phyloP scores from a whole-genome alignment of 2,329 filamentous ascomycete genomes.

The Aquanectria penicillioides region DNA sequence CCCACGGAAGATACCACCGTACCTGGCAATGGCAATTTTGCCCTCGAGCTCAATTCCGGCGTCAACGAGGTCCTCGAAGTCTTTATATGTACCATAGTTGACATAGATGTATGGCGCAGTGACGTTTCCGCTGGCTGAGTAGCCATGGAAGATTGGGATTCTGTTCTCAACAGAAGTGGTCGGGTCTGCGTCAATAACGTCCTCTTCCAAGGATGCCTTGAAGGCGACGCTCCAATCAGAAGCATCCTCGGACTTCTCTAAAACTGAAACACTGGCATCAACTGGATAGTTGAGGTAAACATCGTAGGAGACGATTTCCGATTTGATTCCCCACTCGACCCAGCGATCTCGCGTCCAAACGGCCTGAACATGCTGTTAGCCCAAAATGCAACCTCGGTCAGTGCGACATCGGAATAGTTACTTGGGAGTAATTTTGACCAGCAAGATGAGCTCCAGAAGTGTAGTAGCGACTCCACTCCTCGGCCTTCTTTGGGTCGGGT shows the following conservation, averaged over 20 bases:
- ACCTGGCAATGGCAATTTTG: slow-evolving; percentile 88
- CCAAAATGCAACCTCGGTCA: neutral
- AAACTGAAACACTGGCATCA: slow-evolving; percentile 74
- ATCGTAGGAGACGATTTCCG: slow-evolving; percentile 75
- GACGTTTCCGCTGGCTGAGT: slow-evolving; percentile 91
- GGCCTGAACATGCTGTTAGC: slow-evolving; percentile 55
- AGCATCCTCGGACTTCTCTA: slow-evolving; percentile 56
- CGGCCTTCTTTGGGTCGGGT: slow-evolving; percentile 64
- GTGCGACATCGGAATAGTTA: slow-evolving; percentile 30
- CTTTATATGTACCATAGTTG: slow-evolving; percentile 88
- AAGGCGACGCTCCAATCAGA: slow-evolving; percentile 72
- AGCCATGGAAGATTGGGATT: slow-evolving; percentile 93
- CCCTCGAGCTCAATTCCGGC: slow-evolving; percentile 81
- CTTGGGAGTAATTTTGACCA: slow-evolving; percentile 80
- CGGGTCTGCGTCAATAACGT: slow-evolving; percentile 83
- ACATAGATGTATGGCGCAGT: slow-evolving; percentile 88
- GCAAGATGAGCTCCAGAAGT: slow-evolving; percentile 80
- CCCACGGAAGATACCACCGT: slow-evolving; percentile 87
- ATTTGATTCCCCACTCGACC: slow-evolving; percentile 75
- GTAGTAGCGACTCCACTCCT: slow-evolving; percentile 83
- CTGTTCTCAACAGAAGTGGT: slow-evolving; percentile 78
- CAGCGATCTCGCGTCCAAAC: slow-evolving; percentile 80
- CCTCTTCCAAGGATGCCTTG: slow-evolving; percentile 84
- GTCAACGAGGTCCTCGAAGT: slow-evolving; percentile 83
- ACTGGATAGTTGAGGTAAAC: slow-evolving; percentile 82